Evolutionary conservation across 305 asterid species (phyloP).

Genomic region (Coffea humblotiana): DNA sequence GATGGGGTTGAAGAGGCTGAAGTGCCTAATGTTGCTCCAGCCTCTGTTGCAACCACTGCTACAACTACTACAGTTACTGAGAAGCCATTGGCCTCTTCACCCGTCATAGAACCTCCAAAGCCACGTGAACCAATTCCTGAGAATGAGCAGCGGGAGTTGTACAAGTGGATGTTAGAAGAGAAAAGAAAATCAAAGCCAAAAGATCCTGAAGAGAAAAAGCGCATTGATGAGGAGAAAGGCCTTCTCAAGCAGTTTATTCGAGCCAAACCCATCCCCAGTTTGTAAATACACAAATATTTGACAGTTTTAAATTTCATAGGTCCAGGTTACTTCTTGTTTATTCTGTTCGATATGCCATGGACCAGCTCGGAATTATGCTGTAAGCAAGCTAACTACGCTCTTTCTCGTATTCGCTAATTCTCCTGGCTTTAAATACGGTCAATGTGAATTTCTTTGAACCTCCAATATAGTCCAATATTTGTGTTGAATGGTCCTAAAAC

Average conservation of each 20-base stretch:
- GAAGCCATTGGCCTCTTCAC: constrained; percentile 27
- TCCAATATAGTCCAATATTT: too few species aligned
- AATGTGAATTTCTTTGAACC: neutral
- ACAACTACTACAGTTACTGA: constrained; percentile 39
- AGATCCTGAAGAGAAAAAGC: constrained; percentile 69
- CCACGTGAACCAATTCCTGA: constrained; percentile 61
- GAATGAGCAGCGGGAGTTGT: constrained; percentile 69
- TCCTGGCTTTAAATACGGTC: neutral
- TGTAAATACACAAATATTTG: constrained; percentile 31
- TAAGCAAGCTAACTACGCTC: neutral
- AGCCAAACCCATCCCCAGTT: constrained; percentile 52
- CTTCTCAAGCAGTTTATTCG: constrained; percentile 80
- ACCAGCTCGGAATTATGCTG: neutral
- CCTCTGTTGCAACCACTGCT: constrained; percentile 40
- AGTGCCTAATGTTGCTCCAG: constrained; percentile 32
- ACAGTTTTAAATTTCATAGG: neutral
- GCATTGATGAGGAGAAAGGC: constrained; percentile 84
- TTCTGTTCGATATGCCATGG: neutral
- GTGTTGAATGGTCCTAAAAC: neutral
- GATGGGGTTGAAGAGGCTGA: constrained; percentile 39
- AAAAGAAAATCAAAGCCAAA: constrained; percentile 71
- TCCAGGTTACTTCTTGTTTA: neutral
- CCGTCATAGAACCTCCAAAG: constrained; percentile 36
- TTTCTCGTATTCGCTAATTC: neutral
- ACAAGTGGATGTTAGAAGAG: constrained; percentile 86